phyloP scores from a whole-genome alignment of 495 filamentous ascomycete species.

The Trichoderma virens region DNA sequence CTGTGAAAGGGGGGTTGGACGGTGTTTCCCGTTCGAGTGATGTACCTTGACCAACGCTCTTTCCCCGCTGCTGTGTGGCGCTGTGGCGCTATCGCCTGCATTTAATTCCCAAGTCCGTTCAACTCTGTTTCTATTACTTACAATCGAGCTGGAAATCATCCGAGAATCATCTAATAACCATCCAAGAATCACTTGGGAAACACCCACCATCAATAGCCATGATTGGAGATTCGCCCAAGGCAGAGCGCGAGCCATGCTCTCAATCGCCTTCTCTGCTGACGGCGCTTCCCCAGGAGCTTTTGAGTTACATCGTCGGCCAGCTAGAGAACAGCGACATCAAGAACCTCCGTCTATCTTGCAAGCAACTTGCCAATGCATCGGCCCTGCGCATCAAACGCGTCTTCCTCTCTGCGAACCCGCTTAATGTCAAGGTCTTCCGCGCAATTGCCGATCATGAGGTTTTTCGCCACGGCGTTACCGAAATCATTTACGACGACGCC shows the following conservation, averaged over 20 bases:
- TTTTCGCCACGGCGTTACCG: constrained; percentile 1
- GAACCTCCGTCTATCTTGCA: background rate
- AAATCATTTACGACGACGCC: constrained; percentile 4
- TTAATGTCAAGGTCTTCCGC: constrained; percentile 6
- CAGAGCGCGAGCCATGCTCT: background rate
- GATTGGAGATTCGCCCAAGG: too few species aligned
- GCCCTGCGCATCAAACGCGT: background rate
- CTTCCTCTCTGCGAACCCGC: background rate
- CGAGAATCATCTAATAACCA: too few species aligned
- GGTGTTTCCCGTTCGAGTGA: too few species aligned
- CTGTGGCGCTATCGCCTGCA: too few species aligned
- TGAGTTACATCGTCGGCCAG: background rate
- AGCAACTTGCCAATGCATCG: background rate
- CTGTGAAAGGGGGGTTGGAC: too few species aligned
- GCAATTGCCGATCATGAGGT: constrained; percentile 4
- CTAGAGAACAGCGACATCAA: background rate
- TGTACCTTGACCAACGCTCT: too few species aligned
- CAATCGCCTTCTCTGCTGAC: background rate
- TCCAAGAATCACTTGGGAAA: too few species aligned
- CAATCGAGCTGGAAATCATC: too few species aligned
- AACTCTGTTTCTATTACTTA: too few species aligned
- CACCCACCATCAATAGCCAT: too few species aligned
- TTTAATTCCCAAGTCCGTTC: too few species aligned
- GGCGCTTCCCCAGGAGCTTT: background rate
- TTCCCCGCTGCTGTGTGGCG: too few species aligned